phyloP scores from a whole-genome alignment of 208 protist species.

The Trichomonas gallinae region DNA sequence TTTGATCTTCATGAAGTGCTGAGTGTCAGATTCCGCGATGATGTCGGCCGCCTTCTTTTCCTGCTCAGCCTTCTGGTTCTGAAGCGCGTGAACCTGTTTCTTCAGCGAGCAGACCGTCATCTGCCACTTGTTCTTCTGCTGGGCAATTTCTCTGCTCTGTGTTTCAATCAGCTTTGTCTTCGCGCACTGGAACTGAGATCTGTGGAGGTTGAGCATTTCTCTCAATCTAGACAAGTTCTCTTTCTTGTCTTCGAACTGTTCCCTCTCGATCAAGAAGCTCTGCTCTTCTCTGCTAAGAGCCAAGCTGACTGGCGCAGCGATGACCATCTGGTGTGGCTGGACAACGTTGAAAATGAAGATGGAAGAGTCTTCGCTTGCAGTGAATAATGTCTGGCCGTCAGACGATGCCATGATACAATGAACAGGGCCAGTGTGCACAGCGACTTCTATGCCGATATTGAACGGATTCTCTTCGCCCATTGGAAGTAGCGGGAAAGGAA shows the following conservation, averaged over 20 bases:
- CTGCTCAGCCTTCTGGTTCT: not conserved
- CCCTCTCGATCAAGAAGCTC: not conserved
- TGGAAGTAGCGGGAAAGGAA: not conserved
- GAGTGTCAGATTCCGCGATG: not conserved
- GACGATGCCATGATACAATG: not conserved
- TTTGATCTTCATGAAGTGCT: not conserved
- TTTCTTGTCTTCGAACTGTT: not conserved
- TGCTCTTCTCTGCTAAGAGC: not conserved
- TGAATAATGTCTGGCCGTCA: not conserved
- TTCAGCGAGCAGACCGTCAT: not conserved
- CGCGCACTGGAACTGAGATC: not conserved
- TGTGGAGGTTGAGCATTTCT: not conserved
- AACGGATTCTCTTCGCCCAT: not conserved
- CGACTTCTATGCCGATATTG: not conserved
- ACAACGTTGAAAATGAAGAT: conserved; percentile 11
- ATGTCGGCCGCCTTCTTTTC: conserved; percentile 1
- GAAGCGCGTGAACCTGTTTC: not conserved
- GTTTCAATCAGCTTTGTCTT: not conserved
- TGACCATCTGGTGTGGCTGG: not conserved
- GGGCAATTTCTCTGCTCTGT: not conserved
- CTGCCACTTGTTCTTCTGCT: not conserved
- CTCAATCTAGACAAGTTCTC: not conserved
- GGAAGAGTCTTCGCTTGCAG: not conserved
- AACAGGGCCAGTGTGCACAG: not conserved
- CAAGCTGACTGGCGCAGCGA: not conserved